A percentile compares a stretch with the other conserved stretches of the same genome.
phyloP scores from a whole-genome alignment of 345 rosid species.

The Bretschneidera sinensis region DNA sequence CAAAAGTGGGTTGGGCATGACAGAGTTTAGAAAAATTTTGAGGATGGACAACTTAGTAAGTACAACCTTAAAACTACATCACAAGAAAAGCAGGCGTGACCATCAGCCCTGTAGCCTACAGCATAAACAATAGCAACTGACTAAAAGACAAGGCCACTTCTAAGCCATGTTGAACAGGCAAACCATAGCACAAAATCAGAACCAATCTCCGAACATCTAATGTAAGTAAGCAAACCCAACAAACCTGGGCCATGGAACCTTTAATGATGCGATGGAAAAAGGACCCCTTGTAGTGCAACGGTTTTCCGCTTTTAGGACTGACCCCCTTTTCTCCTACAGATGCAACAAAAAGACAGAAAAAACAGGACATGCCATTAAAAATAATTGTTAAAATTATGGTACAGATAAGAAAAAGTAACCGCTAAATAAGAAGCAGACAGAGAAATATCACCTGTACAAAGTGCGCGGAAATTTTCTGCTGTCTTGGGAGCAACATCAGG shows the following conservation, averaged over 20 bases:
- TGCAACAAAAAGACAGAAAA: not conserved
- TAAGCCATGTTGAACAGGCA: constrained; percentile 47
- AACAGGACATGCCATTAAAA: not conserved
- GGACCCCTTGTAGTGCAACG: constrained; percentile 90
- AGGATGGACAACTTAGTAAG: constrained; percentile 64
- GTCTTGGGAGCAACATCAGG: constrained; percentile 78
- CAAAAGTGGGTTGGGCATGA: constrained; percentile 31
- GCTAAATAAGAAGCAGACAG: not conserved
- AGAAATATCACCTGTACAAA: constrained; percentile 73
- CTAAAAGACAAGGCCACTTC: constrained; percentile 74
- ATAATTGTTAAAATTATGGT: not conserved
- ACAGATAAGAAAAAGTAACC: constrained; percentile 1
- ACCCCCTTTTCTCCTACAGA: constrained; percentile 80
- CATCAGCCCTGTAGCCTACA: constrained; percentile 99
- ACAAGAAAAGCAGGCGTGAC: constrained; percentile 96
- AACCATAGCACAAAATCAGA: constrained; percentile 22
- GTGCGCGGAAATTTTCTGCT: constrained; percentile 87
- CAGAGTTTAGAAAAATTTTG: constrained; percentile 45
- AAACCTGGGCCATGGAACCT: constrained; percentile 96
- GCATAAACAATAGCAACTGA: constrained; percentile 84
- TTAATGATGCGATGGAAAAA: constrained; percentile 78
- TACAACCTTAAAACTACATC: constrained; percentile 99
- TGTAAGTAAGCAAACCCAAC: constrained; percentile 28
- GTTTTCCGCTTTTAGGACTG: constrained; percentile 73
- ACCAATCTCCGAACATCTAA: constrained; percentile 12